Evolutionary conservation across 2,329 filamentous ascomycete species (phyloP).

Genomic region (Penicillium sp.): DNA sequence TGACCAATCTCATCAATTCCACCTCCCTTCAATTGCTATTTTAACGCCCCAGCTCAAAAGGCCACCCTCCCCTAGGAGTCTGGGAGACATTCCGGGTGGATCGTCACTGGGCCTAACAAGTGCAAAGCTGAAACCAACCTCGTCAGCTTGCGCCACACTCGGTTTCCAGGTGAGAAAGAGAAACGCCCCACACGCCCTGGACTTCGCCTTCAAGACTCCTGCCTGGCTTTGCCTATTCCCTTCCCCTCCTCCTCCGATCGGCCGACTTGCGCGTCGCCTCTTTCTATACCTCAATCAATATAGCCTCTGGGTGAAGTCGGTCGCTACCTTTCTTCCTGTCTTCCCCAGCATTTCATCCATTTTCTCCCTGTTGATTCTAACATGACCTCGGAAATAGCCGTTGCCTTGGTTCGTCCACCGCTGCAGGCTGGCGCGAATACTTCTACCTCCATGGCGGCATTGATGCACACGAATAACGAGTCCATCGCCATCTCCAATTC

Average conservation of each 20-base stretch:
- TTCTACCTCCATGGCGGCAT: conserved; percentile 50
- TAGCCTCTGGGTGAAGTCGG: conserved; percentile 31
- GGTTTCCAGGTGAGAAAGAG: conserved; percentile 42
- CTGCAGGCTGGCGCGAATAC: conserved; percentile 40
- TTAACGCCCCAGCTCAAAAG: conserved; percentile 32
- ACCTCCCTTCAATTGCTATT: conserved; percentile 37
- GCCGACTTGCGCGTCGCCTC: conserved; percentile 15
- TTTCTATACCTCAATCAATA: conserved; percentile 13
- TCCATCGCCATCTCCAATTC: conserved; percentile 47
- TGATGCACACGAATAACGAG: conserved; percentile 51
- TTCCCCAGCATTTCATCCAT: conserved; percentile 12
- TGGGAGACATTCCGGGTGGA: conserved; percentile 24
- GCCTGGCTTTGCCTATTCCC: conserved; percentile 17
- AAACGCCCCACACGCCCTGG: conserved; percentile 44
- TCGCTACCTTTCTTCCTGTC: conserved; percentile 14
- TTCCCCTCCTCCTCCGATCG: conserved; percentile 16
- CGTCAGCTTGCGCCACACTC: conserved; percentile 56
- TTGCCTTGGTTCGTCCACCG: conserved; percentile 39
- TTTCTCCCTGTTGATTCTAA: conserved; percentile 34
- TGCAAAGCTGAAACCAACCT: conserved; percentile 45
- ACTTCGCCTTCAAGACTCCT: conserved; percentile 29
- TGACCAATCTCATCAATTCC: conserved; percentile 28
- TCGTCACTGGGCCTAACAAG: conserved; percentile 28
- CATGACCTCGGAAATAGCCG: conserved; percentile 45
- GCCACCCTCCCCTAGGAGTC: conserved; percentile 19